Base-by-base conservation (phyloP, 352 stramenopile species). In the Peronospora belbahrii region DNA sequence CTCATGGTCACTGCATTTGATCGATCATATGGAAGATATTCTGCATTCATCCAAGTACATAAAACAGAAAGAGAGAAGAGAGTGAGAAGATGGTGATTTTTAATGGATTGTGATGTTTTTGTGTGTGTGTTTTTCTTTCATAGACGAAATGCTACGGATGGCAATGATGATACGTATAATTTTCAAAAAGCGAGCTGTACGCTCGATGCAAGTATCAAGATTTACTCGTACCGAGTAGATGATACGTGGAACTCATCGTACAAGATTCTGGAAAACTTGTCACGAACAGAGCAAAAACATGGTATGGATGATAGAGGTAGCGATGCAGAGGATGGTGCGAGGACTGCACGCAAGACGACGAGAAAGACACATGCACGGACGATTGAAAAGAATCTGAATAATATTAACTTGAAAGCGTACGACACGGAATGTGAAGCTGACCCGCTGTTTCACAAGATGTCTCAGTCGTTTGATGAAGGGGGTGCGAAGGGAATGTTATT, bases 171-270 rank as follows among this genome's bases (percentile, higher is more conserved):
- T 17, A 89, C 80, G 44, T 92, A 84, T 44, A 99, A 99, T 60
- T 99, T 98, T 58, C 95, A 97, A 54, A 97, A 97, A 48, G 96
- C 96, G 19, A 97, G 83, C 49, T 98, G 95, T 62, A 98, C 95
- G 13, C 59, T 99, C n/a, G 95, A 99, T 60, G 95, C 96, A 1
- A 97, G 85, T 55, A 93, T 99, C 18, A 98, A 99, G 67, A 98
- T 99, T 52, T 99, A 99, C 67, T 97, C 91, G 27, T 97, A 98
- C 62, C 89, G 96, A 44, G 96, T 99, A 23, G 96, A 99, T 58
- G 95, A 98, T 62, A 97, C 96, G 37, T 97, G 96, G 76, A 88
- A 95, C 28, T 97, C 88, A 37, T 97, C 88, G 36, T 98, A 97
- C 65, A 97, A 97, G 47, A 96, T 99, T 11, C 56, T 99, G n/a